Conservation (phyloP, 108 stramenopile species). For the Nitzschia inconspicua region DNA sequence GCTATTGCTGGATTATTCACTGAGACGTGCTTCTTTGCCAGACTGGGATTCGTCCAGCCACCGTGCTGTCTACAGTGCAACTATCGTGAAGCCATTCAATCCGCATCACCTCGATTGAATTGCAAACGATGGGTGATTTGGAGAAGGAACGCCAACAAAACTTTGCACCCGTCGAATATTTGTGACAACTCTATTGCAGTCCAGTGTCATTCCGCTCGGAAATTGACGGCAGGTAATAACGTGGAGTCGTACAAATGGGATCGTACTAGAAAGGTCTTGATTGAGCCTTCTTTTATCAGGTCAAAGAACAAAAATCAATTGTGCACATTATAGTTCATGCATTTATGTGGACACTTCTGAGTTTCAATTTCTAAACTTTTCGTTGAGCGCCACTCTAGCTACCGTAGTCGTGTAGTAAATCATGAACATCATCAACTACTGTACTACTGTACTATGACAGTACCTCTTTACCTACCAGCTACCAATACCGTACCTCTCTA, state of each 20-base stretch:
- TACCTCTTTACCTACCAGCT: too few species aligned
- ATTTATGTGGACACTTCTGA: too few species aligned
- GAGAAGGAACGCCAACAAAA: conserved; percentile 55
- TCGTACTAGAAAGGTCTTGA: conserved; percentile 8
- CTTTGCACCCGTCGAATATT: conserved; percentile 57
- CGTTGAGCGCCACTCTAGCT: too few species aligned
- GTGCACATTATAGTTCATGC: too few species aligned
- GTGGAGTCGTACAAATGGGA: conserved; percentile 40
- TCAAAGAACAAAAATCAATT: too few species aligned
- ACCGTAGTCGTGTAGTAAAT: too few species aligned
- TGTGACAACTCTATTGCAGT: conserved; percentile 48
- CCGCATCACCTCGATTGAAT: not conserved
- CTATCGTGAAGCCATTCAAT: conserved; percentile 35
- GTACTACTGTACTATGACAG: too few species aligned
- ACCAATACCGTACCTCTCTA: too few species aligned
- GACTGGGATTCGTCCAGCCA: conserved; percentile 79
- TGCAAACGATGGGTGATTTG: conserved; percentile 46
- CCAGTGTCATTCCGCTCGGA: conserved; percentile 52
- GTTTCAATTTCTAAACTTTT: too few species aligned
- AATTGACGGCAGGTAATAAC: conserved; percentile 46
- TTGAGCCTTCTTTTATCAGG: too few species aligned
- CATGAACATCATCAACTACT: too few species aligned
- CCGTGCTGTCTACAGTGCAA: conserved; percentile 69
- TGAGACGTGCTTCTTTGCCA: conserved; percentile 75
- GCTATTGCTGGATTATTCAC: conserved; percentile 42